These are phyloP conservation scores for Diplodia sapinea DNA, from an alignment of 2,329 filamentous ascomycete species.

Conservation along the genomic window DNA sequence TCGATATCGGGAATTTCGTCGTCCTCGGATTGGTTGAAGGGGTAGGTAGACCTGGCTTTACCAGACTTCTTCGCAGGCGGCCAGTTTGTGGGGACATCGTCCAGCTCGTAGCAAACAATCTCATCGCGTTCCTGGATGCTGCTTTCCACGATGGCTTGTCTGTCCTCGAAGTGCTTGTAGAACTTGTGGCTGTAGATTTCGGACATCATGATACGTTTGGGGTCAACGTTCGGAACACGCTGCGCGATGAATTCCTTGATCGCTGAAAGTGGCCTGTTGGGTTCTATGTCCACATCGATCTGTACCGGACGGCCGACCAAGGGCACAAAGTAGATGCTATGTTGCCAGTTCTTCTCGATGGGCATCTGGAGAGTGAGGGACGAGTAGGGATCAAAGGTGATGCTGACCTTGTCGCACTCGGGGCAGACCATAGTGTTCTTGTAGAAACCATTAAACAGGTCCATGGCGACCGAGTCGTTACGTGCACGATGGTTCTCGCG, in stretches of 20 bases:
- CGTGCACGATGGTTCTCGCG: constrained; percentile 91
- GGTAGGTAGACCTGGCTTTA: constrained; percentile 58
- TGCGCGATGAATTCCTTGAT: constrained; percentile 69
- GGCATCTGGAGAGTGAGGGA: constrained; percentile 91
- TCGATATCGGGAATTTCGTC: constrained; percentile 61
- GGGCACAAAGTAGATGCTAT: constrained; percentile 77
- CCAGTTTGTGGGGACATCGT: constrained; percentile 78
- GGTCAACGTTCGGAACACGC: constrained; percentile 57
- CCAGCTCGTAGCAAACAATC: constrained; percentile 77
- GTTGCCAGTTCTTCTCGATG: constrained; percentile 80
- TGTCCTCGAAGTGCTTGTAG: constrained; percentile 83
- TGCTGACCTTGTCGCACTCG: constrained; percentile 90
- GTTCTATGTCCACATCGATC: constrained; percentile 80
- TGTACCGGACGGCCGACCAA: constrained; percentile 72
- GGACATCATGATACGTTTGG: constrained; percentile 72
- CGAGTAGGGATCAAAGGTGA: constrained; percentile 98
- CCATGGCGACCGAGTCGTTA: constrained; percentile 93
- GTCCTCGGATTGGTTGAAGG: constrained; percentile 51
- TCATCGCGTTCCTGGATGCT: constrained; percentile 67
- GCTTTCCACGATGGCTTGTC: constrained; percentile 68
- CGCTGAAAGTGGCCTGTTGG: constrained; percentile 70
- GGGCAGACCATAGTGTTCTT: constrained; percentile 97
- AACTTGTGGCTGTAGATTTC: constrained; percentile 86
- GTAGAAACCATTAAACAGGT: constrained; percentile 97
- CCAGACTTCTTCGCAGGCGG: constrained; percentile 61